A percentile compares a stretch with the other conserved stretches of the same genome.
phyloP scores from a whole-genome alignment of 495 filamentous ascomycete genomes.

The Daldinia decipiens region DNA sequence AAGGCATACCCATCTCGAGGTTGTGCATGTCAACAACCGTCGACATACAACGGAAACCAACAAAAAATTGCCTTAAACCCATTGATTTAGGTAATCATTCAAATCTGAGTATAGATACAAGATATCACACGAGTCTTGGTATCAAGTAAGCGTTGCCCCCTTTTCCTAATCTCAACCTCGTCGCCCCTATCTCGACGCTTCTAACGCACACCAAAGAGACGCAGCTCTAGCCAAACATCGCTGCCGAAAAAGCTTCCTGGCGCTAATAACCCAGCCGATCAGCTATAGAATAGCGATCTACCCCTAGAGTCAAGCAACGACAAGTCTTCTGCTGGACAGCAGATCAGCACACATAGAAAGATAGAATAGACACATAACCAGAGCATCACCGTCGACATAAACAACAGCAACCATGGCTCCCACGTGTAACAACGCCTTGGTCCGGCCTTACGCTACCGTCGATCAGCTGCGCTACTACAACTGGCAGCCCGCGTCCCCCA shows the following conservation, averaged over 20 bases:
- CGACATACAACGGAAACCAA: background rate
- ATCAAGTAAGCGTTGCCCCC: background rate
- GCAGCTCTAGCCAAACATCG: background rate
- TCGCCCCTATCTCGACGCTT: background rate
- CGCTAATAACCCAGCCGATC: too few relatives aligned
- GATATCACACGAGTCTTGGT: background rate
- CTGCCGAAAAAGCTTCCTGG: too few relatives aligned
- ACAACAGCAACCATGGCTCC: background rate
- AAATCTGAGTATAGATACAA: background rate
- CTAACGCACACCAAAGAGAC: background rate
- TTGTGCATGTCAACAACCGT: background rate
- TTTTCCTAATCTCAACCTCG: background rate
- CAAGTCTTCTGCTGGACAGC: background rate
- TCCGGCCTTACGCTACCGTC: too few relatives aligned
- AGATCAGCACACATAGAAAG: background rate
- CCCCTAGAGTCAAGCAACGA: background rate
- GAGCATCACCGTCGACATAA: background rate
- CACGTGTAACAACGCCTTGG: too few relatives aligned
- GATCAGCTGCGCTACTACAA: too few relatives aligned
- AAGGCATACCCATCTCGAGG: background rate
- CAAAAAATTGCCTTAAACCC: too few relatives aligned
- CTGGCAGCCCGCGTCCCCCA: background rate
- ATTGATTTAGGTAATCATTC: too few relatives aligned
- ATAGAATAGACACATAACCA: background rate
- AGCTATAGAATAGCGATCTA: background rate